Evolutionary conservation across 768 basidiomycete species (phyloP).

Genomic region (Lentinula guzmanii): DNA sequence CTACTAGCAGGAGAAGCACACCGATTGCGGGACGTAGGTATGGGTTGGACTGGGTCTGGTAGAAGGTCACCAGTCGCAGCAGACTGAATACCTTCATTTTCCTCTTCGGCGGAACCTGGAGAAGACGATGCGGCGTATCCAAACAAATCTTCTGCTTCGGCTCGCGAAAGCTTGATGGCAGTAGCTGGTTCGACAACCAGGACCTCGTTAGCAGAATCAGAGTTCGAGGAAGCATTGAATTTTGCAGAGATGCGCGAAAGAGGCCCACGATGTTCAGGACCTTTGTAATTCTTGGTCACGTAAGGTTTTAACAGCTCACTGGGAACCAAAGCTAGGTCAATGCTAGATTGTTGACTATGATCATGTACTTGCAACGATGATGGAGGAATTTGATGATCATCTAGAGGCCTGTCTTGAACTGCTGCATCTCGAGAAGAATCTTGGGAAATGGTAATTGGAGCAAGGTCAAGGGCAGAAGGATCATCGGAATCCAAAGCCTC

Average conservation of each 20-base stretch:
- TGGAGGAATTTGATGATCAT: neutral
- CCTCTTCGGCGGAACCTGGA: neutral
- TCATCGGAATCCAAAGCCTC: too few species aligned
- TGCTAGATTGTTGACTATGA: neutral
- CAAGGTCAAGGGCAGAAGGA: neutral
- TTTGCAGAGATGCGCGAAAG: neutral
- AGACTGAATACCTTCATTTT: neutral
- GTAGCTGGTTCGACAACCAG: neutral
- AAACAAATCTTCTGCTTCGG: neutral
- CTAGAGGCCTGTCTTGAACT: neutral
- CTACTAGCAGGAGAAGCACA: neutral
- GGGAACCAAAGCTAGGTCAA: neutral
- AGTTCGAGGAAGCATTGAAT: too few species aligned
- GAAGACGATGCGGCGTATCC: neutral
- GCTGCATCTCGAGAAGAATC: neutral
- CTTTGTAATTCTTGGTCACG: neutral
- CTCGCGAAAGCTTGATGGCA: neutral
- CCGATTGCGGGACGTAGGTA: too few species aligned
- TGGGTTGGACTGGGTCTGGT: neutral
- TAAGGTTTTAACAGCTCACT: neutral
- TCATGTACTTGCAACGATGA: neutral
- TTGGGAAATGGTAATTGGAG: neutral
- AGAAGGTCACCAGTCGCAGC: neutral
- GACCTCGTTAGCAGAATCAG: neutral
- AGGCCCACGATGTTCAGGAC: slow-evolving; percentile 1